Percentiles rank a stretch among this genome's conserved stretches.
Evolutionary conservation across 2,329 filamentous ascomycete species (phyloP).

Genomic region (Blastomyces percursus): DNA sequence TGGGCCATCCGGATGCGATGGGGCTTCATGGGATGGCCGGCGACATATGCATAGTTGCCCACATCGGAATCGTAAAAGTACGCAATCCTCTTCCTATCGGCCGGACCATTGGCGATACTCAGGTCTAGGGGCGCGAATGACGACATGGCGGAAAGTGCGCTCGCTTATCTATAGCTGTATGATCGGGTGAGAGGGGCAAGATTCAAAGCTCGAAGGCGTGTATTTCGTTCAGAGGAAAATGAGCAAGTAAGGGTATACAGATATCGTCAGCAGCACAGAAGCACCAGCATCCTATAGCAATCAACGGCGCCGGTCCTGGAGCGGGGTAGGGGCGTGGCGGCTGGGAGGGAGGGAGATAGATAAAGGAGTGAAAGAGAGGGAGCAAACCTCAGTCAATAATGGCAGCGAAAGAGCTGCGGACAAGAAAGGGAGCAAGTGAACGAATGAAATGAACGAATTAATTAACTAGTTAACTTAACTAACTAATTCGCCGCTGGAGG

Average conservation of each 20-base stretch:
- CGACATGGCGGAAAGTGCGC: slow-evolving; percentile 34
- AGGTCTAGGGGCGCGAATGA: slow-evolving; percentile 45
- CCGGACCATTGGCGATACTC: slow-evolving; percentile 40
- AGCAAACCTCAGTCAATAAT: background rate
- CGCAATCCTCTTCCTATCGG: slow-evolving; percentile 68
- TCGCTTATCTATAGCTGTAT: background rate
- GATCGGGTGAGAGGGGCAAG: background rate
- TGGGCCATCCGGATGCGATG: slow-evolving; percentile 57
- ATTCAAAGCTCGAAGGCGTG: background rate
- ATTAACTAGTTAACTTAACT: no score
- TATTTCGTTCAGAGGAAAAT: background rate
- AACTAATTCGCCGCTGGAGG: background rate
- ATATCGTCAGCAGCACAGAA: background rate
- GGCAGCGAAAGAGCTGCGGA: background rate
- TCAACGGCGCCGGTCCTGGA: background rate
- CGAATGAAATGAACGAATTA: background rate
- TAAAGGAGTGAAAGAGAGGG: background rate
- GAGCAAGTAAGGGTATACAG: background rate
- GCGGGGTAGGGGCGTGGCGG: background rate
- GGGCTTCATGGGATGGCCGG: slow-evolving; percentile 58
- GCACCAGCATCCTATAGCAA: background rate
- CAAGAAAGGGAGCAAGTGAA: no score
- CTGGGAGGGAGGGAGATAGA: background rate
- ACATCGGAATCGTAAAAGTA: slow-evolving; percentile 99
- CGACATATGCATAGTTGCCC: slow-evolving; percentile 92